Percentiles rank a stretch among this genome's conserved stretches.
phyloP scores from a whole-genome alignment of 768 basidiomycete species.

The Rossbeevera mucosa region DNA sequence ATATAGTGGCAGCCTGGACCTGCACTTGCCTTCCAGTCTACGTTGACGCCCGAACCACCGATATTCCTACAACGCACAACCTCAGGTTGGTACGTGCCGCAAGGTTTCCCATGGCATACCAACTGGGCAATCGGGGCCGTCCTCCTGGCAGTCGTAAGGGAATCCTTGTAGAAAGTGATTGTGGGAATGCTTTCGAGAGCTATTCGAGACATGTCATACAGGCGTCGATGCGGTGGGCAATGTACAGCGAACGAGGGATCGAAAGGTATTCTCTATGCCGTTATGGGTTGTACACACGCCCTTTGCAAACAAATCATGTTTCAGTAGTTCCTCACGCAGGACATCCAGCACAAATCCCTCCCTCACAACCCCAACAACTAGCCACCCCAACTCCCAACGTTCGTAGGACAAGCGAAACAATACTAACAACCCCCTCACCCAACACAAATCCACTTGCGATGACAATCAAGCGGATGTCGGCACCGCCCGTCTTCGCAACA shows the following conservation, averaged over 20 bases:
- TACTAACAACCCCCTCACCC: conserved; percentile 88
- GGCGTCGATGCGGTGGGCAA: background rate
- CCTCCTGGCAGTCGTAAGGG: conserved; percentile 61
- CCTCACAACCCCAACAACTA: conserved; percentile 86
- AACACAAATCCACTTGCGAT: conserved; percentile 94
- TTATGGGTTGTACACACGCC: conserved; percentile 11
- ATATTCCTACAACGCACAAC: conserved; percentile 80
- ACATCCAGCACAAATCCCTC: conserved; percentile 70
- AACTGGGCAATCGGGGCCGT: conserved; percentile 72
- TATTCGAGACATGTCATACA: conserved; percentile 55
- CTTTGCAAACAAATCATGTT: background rate
- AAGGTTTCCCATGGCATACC: conserved; percentile 73
- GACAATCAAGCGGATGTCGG: conserved; percentile 74
- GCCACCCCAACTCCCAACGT: conserved; percentile 68
- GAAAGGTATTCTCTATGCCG: background rate
- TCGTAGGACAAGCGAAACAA: conserved; percentile 69
- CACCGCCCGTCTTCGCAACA: conserved; percentile 43
- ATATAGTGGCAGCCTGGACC: background rate
- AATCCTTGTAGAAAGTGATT: conserved; percentile 72
- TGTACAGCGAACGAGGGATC: background rate
- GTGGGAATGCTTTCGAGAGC: conserved; percentile 68
- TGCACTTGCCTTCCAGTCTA: conserved; percentile 82
- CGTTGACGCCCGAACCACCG: conserved; percentile 70
- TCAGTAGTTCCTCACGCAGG: conserved; percentile 34
- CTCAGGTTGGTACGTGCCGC: conserved; percentile 73